A percentile compares a stretch with the other conserved stretches of the same genome.
Evolutionary conservation across 129 eudicot genomes (phyloP).

Genomic region (Pittosporum tobira): DNA sequence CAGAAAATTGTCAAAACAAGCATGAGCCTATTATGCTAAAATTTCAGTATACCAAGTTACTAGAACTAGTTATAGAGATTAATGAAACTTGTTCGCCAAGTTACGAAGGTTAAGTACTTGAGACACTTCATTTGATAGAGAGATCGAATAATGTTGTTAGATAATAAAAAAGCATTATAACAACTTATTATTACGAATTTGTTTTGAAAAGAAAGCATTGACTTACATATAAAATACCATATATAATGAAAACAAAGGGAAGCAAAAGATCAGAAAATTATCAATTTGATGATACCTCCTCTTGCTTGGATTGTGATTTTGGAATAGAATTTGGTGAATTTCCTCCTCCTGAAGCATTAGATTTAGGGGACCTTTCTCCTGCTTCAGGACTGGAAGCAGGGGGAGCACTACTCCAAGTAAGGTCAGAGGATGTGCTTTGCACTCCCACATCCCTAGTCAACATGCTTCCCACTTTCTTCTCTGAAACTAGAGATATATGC

Average conservation of each 20-base stretch:
- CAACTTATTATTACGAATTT: too few species aligned
- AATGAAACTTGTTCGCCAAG: too few species aligned
- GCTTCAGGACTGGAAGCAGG: slow-evolving; percentile 54
- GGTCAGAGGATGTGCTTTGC: slow-evolving; percentile 39
- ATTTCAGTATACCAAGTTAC: too few species aligned
- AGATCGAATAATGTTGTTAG: too few species aligned
- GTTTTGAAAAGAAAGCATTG: too few species aligned
- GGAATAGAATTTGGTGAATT: slow-evolving; percentile 48
- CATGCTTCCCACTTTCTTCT: slow-evolving; percentile 36
- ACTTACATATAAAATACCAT: too few species aligned
- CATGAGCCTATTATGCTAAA: too few species aligned
- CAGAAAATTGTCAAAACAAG: too few species aligned
- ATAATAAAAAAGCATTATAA: too few species aligned
- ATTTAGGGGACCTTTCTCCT: slow-evolving; percentile 43
- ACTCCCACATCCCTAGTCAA: slow-evolving; percentile 66
- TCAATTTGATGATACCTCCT: slow-evolving; percentile 14
- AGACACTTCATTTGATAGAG: too few species aligned
- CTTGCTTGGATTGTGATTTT: slow-evolving; percentile 5
- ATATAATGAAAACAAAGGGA: background rate
- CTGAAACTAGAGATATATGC: slow-evolving; percentile 3
- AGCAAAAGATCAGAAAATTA: background rate
- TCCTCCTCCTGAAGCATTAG: slow-evolving; percentile 11
- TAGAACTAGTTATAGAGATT: too few species aligned
- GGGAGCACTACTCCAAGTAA: slow-evolving; percentile 39
- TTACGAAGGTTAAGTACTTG: too few species aligned